Evolutionary conservation across 2,329 filamentous ascomycete genomes (phyloP).

Genomic region (Albifimbria verrucaria): DNA sequence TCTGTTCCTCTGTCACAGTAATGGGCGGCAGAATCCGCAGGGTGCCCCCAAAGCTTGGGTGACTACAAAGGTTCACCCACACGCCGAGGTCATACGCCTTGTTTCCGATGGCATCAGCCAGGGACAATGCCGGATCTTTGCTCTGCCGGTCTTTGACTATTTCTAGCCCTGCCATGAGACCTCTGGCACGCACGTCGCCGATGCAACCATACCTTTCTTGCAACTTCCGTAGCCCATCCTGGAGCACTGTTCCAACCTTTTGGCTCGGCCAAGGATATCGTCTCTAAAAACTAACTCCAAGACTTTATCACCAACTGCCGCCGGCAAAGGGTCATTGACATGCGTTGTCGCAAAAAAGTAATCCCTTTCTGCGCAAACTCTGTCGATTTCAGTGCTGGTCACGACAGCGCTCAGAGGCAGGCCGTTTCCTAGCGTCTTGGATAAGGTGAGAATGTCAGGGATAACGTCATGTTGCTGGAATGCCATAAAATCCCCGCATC

Average conservation of each 20-base stretch:
- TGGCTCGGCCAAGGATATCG: conserved; percentile 36
- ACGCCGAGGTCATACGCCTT: neutral
- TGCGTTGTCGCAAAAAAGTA: conserved; percentile 52
- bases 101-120: neutral
- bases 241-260: conserved; percentile 39
- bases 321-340: conserved; percentile 50
- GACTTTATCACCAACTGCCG: conserved; percentile 52
- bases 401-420: conserved; percentile 47
- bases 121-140: neutral
- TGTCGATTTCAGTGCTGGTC: conserved; percentile 46
- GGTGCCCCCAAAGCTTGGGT: neutral
- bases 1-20: neutral
- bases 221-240: conserved; percentile 37
- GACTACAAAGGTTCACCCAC: neutral
- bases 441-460: conserved; percentile 22
- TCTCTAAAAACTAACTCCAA: conserved; percentile 51
- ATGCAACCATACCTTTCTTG: conserved; percentile 49
- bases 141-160: neutral
- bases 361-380: conserved; percentile 36
- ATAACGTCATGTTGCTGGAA: conserved; percentile 37
- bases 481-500: conserved; percentile 56
- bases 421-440: conserved; percentile 53
- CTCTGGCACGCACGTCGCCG: conserved; percentile 48
- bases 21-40: neutral
- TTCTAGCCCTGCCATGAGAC: too few species aligned